phyloP scores from a whole-genome alignment of 106 monocot genomes.

The Acorus calamus region DNA sequence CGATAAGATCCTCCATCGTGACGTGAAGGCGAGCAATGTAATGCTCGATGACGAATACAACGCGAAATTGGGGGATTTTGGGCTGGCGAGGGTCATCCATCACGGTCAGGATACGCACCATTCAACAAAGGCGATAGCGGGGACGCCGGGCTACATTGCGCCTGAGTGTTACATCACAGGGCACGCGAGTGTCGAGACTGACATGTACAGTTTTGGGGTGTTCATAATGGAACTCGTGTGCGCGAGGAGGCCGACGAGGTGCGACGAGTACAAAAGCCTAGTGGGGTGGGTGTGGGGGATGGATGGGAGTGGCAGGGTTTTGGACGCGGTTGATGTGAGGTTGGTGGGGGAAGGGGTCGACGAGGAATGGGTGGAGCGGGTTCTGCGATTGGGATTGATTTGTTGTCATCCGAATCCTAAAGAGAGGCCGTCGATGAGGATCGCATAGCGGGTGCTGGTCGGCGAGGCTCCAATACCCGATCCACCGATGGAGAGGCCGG shows the following conservation, averaged over 20 bases:
- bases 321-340: conserved; percentile 11
- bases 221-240: conserved; percentile 10
- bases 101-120: conserved; percentile 1
- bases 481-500: too few relatives aligned
- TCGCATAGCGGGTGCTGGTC: too few relatives aligned
- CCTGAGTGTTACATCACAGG: conserved; percentile 11
- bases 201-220: too few relatives aligned
- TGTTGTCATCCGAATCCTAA: too few relatives aligned
- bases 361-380: too few relatives aligned
- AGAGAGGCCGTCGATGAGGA: too few relatives aligned
- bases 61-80: conserved; percentile 22
- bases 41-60: conserved; percentile 18
- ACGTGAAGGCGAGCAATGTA: conserved; percentile 22
- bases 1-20: conserved; percentile 15
- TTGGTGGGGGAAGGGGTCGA: neutral
- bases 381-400: too few relatives aligned
- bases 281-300: conserved; percentile 21
- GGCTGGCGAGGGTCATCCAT: conserved; percentile 10
- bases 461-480: too few relatives aligned
- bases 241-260: conserved; percentile 11
- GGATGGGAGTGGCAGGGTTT: conserved; percentile 1
- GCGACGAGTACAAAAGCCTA: conserved; percentile 3
- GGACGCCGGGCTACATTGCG: conserved; percentile 18
- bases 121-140: conserved; percentile 5
- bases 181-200: neutral